These are phyloP conservation scores for Clathrospora elynae DNA, from an alignment of 2,329 filamentous ascomycete genomes.

Conservation along the genomic window DNA sequence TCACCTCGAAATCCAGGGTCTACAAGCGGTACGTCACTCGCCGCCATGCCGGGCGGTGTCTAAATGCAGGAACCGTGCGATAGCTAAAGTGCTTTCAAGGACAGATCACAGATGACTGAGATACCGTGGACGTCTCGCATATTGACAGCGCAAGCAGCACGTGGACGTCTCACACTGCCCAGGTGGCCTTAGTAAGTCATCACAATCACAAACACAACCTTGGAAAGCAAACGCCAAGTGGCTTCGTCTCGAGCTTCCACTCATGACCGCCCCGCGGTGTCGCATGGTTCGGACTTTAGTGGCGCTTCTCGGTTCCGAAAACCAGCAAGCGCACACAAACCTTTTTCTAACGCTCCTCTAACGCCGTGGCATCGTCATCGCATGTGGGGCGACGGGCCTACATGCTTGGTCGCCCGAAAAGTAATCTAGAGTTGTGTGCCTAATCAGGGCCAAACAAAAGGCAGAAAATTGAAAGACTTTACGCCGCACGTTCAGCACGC, in stretches of 20 bases:
- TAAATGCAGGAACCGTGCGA: constrained; percentile 15
- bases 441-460: too few species aligned
- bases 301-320: constrained; percentile 12
- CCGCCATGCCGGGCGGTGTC: neutral
- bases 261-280: constrained; percentile 22
- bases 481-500: too few species aligned
- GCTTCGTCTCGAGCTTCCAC: constrained; percentile 16
- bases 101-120: too few species aligned
- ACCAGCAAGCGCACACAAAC: constrained; percentile 11
- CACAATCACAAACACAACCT: constrained; percentile 8
- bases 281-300: constrained; percentile 14
- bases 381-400: too few species aligned
- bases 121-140: too few species aligned
- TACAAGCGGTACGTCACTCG: constrained; percentile 16
- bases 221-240: constrained; percentile 13
- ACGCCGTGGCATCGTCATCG: constrained; percentile 12
- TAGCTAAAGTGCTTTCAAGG: too few species aligned
- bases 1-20: constrained; percentile 11
- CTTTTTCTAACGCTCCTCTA: constrained; percentile 3
- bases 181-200: neutral
- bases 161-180: neutral
- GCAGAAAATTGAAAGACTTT: too few species aligned
- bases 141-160: constrained; percentile 2
- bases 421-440: too few species aligned
- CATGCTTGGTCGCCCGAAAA: neutral